These are phyloP conservation scores for Brassica hybrid DNA, from an alignment of 441 rosid species.

Conservation along the genomic window DNA sequence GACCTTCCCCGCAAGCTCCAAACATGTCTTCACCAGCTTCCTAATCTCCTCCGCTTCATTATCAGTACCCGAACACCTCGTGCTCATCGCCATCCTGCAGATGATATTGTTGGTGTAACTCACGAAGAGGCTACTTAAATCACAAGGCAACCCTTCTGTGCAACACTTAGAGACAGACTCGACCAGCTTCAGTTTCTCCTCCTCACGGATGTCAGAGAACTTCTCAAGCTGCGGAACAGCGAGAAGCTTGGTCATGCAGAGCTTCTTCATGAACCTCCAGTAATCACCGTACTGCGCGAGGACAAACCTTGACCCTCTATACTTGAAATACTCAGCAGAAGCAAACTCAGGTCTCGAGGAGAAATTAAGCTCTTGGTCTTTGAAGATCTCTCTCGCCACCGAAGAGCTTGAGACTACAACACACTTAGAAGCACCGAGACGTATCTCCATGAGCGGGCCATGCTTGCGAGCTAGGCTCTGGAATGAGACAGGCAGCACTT, in stretches of 20 bases:
- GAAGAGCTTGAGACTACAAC: slow-evolving; percentile 58
- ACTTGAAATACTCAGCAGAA: slow-evolving; percentile 58
- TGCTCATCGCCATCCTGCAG: slow-evolving; percentile 72
- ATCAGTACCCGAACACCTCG: slow-evolving; percentile 49
- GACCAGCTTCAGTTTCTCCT: slow-evolving; percentile 56
- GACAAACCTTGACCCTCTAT: slow-evolving; percentile 57
- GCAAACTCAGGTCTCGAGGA: slow-evolving; percentile 59
- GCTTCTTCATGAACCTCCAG: slow-evolving; percentile 71
- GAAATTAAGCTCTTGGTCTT: slow-evolving; percentile 57
- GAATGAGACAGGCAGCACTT: slow-evolving; percentile 61
- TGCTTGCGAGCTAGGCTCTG: slow-evolving; percentile 55
- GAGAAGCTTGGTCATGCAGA: slow-evolving; percentile 71
- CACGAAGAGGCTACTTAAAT: slow-evolving; percentile 45
- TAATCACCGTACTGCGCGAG: slow-evolving; percentile 62
- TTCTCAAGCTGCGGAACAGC: slow-evolving; percentile 62
- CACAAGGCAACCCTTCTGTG: slow-evolving; percentile 45
- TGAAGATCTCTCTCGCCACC: slow-evolving; percentile 55
- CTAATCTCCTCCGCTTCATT: slow-evolving; percentile 51
- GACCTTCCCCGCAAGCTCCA: slow-evolving; percentile 61
- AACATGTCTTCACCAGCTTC: slow-evolving; percentile 47
- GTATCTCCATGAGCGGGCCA: slow-evolving; percentile 70
- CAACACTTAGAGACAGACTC: slow-evolving; percentile 46
- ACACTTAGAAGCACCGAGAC: slow-evolving; percentile 64
- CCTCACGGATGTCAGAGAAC: slow-evolving; percentile 51
- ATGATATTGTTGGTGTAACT: slow-evolving; percentile 53